Percentiles rank a stretch among this genome's conserved stretches.
Conservation (phyloP, 306 rosid species). For the Aeschynomene evenia region DNA sequence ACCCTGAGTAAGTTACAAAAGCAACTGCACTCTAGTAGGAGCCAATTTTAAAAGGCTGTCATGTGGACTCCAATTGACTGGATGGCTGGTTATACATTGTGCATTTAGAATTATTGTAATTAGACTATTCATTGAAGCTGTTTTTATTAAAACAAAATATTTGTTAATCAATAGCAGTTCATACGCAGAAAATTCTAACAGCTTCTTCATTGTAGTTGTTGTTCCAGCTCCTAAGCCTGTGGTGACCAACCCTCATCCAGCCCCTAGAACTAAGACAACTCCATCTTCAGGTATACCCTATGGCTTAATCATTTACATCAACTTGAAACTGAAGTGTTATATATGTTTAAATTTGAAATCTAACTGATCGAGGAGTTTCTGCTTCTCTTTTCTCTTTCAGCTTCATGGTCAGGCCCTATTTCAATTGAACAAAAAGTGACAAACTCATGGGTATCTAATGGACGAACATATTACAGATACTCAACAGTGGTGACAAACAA, state of each 20-base stretch:
- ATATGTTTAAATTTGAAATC: neutral
- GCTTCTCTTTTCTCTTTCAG: conserved; percentile 29
- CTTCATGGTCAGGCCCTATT: conserved; percentile 58
- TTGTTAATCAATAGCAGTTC: too few relatives aligned
- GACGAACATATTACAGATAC: conserved; percentile 79
- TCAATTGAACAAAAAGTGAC: conserved; percentile 69
- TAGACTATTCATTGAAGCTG: too few relatives aligned
- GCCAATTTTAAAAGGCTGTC: too few relatives aligned
- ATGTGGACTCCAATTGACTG: too few relatives aligned
- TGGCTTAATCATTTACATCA: neutral
- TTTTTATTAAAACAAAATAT: too few relatives aligned
- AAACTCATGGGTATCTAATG: conserved; percentile 64
- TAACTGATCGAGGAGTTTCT: conserved; percentile 28
- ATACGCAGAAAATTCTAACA: too few relatives aligned
- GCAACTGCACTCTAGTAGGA: too few relatives aligned
- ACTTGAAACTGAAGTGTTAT: neutral
- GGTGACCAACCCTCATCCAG: conserved; percentile 44
- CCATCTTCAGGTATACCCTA: conserved; percentile 65
- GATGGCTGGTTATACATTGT: too few relatives aligned
- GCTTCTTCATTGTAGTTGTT: conserved; percentile 42
- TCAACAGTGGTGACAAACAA: conserved; percentile 78
- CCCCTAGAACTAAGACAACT: conserved; percentile 51
- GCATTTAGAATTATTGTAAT: too few relatives aligned
- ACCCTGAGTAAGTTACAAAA: too few relatives aligned
- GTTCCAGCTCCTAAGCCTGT: conserved; percentile 48